Conservation (phyloP, 805 yeast genomes). For the Schwanniomyces occidentalis region DNA sequence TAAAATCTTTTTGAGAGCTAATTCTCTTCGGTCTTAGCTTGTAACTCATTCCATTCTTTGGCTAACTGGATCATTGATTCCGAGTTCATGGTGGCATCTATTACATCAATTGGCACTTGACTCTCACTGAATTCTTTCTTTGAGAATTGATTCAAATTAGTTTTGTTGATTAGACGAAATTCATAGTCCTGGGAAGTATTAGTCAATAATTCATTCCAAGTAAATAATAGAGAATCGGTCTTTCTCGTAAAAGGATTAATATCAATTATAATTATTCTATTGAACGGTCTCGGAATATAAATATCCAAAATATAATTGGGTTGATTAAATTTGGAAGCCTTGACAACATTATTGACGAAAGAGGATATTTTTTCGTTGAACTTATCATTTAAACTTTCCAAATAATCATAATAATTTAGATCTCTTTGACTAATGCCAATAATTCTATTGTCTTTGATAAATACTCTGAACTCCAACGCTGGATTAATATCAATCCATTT, state of each 20-base stretch:
- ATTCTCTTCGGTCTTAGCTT: background rate
- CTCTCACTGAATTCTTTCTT: conserved; percentile 83
- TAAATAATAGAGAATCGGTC: conserved; percentile 75
- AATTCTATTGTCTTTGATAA: conserved; percentile 62
- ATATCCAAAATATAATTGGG: conserved; percentile 68
- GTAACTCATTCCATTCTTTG: conserved; percentile 49
- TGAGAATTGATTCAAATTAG: conserved; percentile 74
- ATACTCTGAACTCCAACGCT: conserved; percentile 87
- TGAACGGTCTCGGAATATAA: conserved; percentile 75
- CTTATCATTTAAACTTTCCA: conserved; percentile 51
- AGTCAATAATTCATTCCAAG: conserved; percentile 75
- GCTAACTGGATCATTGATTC: conserved; percentile 69
- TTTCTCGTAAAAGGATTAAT: conserved; percentile 81
- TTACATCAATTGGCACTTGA: conserved; percentile 88
- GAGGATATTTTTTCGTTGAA: conserved; percentile 49
- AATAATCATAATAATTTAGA: conserved; percentile 74
- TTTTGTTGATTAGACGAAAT: conserved; percentile 66
- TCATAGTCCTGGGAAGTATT: conserved; percentile 41
- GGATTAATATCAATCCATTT: conserved; percentile 87
- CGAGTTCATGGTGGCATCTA: conserved; percentile 76
- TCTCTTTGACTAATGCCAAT: conserved; percentile 86
- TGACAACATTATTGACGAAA: conserved; percentile 50
- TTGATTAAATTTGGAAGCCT: conserved; percentile 20
- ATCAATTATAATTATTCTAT: conserved; percentile 70
- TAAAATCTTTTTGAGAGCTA: too few relatives aligned